Evolutionary conservation across 164 flowering plant species (phyloP), one percentile per base, ranked within the genome.

Genomic region (Kalanchoe fedtschenkoi): DNA sequence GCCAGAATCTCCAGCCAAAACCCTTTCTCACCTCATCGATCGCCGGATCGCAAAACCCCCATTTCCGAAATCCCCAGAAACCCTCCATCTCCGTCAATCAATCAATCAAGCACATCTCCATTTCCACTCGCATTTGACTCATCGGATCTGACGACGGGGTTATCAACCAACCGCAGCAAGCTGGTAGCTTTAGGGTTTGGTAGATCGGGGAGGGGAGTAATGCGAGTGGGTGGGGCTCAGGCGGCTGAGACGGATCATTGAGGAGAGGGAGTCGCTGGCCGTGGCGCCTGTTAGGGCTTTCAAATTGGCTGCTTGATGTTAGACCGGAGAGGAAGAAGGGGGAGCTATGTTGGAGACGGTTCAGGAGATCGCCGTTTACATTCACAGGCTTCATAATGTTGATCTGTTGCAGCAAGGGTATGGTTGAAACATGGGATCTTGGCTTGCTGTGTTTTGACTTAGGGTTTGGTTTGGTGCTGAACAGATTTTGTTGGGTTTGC

Each of bases 361-460:
- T 9, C 93, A 93, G 46, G 97, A 93, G 71, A 74, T 90, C 63
- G 86, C 92, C 26, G 69, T 93, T 64, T 93, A 88, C 78, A 76
- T 93, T 62, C 98, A 93, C 61, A 78, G 97, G 64, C 90, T 95
- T 73, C 97, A 91, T 71, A 91, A 95, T 70, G 97, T 91, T 58
- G 97, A 95, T 69, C 89, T 91, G 46, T 90, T 95, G 62, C 96
- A 91, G 70, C 99, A 95, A 77, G 99, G 99, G 99, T 93, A 66
- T n/a, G n/a, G 41, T 5, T 15, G 9, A 11, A 26, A 42, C 24
- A 30, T 24, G 26, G 32, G 17, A n/a, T 0, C 63, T 56, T 39
- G 16, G 17, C 5, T 6, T 32, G n/a, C 22, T 55, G 17, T 11
- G 43, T 37, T 29, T 29, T n/a, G n/a, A n/a, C n/a, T n/a, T n/a